These are phyloP conservation scores for Blyttiomyces sp. DNA, from an alignment of 371 early-diverging fungal species.

Conservation along the genomic window DNA sequence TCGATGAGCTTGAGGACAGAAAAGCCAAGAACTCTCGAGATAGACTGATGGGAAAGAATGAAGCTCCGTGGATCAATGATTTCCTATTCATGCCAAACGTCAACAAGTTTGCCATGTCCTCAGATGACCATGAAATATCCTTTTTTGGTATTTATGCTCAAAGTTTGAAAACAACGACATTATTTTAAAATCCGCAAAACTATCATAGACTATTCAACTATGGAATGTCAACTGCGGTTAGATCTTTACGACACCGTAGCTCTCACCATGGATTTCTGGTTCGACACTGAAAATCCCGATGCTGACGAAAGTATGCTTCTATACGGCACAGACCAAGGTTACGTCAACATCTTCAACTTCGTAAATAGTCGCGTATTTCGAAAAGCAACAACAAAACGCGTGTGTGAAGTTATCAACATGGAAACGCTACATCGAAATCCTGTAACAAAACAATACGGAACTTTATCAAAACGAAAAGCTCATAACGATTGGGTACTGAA, in stretches of 20 bases:
- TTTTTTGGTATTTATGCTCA: conserved; percentile 34
- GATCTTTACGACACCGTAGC: conserved; percentile 39
- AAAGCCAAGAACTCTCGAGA: too few relatives aligned
- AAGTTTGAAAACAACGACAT: not conserved
- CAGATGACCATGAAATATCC: conserved; percentile 49
- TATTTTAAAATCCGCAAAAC: not conserved
- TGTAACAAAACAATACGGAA: conserved; percentile 8
- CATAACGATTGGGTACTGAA: conserved; percentile 49
- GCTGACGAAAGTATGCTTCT: conserved; percentile 30
- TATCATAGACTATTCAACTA: conserved; percentile 31
- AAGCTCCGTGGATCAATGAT: conserved; percentile 44
- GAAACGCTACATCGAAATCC: conserved; percentile 7
- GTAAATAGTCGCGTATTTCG: conserved; percentile 20
- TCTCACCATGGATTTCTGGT: conserved; percentile 34
- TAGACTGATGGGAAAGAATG: too few relatives aligned
- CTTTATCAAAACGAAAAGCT: conserved; percentile 38
- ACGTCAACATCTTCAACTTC: conserved; percentile 33
- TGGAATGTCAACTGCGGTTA: conserved; percentile 33
- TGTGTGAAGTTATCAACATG: conserved; percentile 20
- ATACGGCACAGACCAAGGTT: conserved; percentile 48
- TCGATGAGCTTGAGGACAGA: too few relatives aligned
- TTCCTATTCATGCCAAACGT: conserved; percentile 27
- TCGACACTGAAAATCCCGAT: conserved; percentile 32
- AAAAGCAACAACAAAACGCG: conserved; percentile 18
- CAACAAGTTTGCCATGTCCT: conserved; percentile 40